Percentiles rank a stretch among this genome's conserved stretches.
These are phyloP conservation scores for Plenodomus lindquistii DNA, from an alignment of 2,329 filamentous ascomycete species.

Conservation along the genomic window DNA sequence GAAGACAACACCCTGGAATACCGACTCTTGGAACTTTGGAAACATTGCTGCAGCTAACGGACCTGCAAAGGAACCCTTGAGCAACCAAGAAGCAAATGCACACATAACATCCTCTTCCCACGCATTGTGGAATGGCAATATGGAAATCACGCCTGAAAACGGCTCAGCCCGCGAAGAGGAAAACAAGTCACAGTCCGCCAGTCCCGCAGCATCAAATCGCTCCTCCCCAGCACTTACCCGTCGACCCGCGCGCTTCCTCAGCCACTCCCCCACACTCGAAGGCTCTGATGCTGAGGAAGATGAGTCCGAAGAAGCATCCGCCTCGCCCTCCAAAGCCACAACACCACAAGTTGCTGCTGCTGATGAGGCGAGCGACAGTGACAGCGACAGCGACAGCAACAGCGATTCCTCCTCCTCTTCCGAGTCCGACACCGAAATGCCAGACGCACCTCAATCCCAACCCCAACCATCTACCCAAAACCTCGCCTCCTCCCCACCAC, in stretches of 20 bases:
- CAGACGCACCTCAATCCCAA: slow-evolving; percentile 1
- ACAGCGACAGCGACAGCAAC: slow-evolving; percentile 15
- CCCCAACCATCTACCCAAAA: not conserved
- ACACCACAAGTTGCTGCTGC: not conserved
- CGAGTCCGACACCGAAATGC: slow-evolving; percentile 13
- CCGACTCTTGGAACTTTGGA: not conserved
- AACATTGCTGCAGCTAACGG: not conserved
- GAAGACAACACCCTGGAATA: not conserved
- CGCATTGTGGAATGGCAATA: not conserved
- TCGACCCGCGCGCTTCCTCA: slow-evolving; percentile 26
- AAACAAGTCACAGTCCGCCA: slow-evolving; percentile 14
- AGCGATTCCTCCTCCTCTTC: slow-evolving; percentile 7
- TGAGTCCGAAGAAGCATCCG: slow-evolving; percentile 2
- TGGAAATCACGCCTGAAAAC: slow-evolving; percentile 2
- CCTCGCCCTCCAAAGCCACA: slow-evolving; percentile 2
- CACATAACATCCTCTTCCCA: not conserved
- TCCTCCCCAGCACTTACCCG: slow-evolving; percentile 26
- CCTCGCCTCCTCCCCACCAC: slow-evolving; percentile 20
- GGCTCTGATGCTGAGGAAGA: slow-evolving; percentile 20
- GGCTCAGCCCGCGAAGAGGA: slow-evolving; percentile 9
- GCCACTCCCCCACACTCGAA: slow-evolving; percentile 27
- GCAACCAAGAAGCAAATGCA: not conserved
- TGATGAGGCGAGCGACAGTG: slow-evolving; percentile 3
- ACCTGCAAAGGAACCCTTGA: not conserved
- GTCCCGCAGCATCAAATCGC: slow-evolving; percentile 16